Evolutionary conservation across 139 green algal species (phyloP).

Genomic region (Haematococcus lacustris): DNA sequence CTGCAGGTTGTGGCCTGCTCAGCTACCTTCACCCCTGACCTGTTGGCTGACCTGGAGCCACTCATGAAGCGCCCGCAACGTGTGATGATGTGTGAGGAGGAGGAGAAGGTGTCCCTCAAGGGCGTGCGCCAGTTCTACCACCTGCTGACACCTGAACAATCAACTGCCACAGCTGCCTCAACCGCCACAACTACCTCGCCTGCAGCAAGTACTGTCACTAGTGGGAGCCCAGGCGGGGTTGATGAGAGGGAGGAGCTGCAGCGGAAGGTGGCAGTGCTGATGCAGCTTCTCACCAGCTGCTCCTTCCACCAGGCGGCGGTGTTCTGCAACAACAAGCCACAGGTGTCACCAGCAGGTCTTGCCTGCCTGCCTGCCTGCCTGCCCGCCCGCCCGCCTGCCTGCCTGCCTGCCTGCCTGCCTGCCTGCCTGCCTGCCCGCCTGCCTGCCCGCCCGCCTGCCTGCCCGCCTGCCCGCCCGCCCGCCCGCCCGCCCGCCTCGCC

Average conservation of each 20-base stretch:
- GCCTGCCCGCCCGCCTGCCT: too few relatives aligned
- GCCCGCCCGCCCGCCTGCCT: too few relatives aligned
- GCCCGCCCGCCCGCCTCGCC: too few relatives aligned
- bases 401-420: too few relatives aligned
- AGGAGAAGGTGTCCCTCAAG: conserved; percentile 33
- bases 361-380: too few relatives aligned
- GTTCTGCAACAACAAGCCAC: conserved; percentile 64
- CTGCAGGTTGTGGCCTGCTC: conserved; percentile 67
- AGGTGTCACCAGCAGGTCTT: background rate
- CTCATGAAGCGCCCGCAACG: conserved; percentile 53
- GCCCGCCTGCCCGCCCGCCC: too few relatives aligned
- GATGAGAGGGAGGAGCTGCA: background rate
- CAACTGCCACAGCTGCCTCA: background rate
- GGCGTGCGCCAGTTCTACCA: conserved; percentile 62
- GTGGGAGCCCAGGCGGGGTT: conserved; percentile 8
- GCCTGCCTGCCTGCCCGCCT: too few relatives aligned
- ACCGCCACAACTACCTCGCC: too few relatives aligned
- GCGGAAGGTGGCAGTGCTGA: background rate
- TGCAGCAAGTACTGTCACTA: too few relatives aligned
- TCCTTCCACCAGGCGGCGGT: conserved; percentile 54
- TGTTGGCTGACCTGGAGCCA: conserved; percentile 45
- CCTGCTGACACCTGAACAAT: conserved; percentile 27
- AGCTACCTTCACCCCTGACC: conserved; percentile 57
- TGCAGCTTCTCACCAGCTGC: conserved; percentile 1
- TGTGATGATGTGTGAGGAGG: conserved; percentile 55